Evolutionary conservation across 2,329 filamentous ascomycete species (phyloP).

Genomic region (Alternaria viburni): DNA sequence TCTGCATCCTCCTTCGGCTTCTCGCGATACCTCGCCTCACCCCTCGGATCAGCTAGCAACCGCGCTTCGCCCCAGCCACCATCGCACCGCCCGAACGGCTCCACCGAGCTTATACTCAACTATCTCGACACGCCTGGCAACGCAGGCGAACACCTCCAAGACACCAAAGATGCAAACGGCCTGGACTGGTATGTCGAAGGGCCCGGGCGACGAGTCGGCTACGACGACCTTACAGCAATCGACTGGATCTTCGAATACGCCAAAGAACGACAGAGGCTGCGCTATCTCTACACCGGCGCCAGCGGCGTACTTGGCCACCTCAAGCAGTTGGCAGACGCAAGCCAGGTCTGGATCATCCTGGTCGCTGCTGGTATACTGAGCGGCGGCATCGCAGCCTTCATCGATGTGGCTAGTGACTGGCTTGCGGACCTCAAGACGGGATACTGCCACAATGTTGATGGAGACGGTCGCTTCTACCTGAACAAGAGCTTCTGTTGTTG

Average conservation of each 20-base stretch:
- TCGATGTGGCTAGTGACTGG: conserved; percentile 93
- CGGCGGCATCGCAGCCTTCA: conserved; percentile 82
- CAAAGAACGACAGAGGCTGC: conserved; percentile 87
- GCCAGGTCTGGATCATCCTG: conserved; percentile 90
- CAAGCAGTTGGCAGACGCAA: conserved; percentile 77
- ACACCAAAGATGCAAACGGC: conserved; percentile 53
- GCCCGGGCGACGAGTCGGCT: conserved; percentile 86
- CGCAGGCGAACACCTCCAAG: conserved; percentile 47
- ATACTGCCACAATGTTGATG: conserved; percentile 77
- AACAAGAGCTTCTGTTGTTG: conserved; percentile 93
- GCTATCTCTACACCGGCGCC: conserved; percentile 73
- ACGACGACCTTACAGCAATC: conserved; percentile 95
- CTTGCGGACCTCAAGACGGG: conserved; percentile 90
- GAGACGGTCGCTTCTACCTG: conserved; percentile 87
- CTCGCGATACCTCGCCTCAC: conserved; percentile 53
- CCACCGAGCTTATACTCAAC: conserved; percentile 50
- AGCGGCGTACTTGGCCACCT: conserved; percentile 75
- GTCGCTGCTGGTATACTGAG: conserved; percentile 84
- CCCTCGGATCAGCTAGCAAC: conserved; percentile 38
- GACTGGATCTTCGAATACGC: conserved; percentile 99
- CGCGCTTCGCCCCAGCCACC: conserved; percentile 38
- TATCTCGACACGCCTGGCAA: conserved; percentile 50
- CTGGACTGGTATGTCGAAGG: conserved; percentile 90
- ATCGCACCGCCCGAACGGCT: conserved; percentile 32
- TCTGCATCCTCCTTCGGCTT: conserved; percentile 49